Conservation (phyloP, 2,329 filamentous ascomycete species). For the Neurospora sp. region DNA sequence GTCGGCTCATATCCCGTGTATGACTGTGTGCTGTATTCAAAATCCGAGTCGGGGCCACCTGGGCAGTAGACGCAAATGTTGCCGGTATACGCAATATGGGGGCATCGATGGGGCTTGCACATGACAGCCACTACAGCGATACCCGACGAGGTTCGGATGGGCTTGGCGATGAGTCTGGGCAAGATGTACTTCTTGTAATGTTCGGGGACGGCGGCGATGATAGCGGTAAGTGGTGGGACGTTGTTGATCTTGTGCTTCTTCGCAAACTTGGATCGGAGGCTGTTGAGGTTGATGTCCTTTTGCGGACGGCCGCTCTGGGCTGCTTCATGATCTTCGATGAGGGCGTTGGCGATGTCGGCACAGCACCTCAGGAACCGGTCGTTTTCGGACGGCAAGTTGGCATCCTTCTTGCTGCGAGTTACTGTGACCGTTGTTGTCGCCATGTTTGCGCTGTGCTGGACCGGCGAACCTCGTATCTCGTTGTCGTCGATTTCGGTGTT, state of each 20-base stretch:
- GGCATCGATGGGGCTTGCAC: slow-evolving; percentile 97
- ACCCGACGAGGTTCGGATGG: slow-evolving; percentile 88
- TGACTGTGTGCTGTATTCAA: slow-evolving; percentile 97
- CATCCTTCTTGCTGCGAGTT: slow-evolving; percentile 63
- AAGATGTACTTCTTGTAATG: slow-evolving; percentile 99
- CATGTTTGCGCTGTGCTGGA: slow-evolving; percentile 12
- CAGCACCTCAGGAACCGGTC: slow-evolving; percentile 91
- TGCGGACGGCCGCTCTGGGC: slow-evolving; percentile 63
- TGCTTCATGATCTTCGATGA: slow-evolving; percentile 90
- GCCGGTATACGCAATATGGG: slow-evolving; percentile 95
- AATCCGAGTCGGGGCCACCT: slow-evolving; percentile 93
- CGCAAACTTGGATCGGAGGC: slow-evolving; percentile 72
- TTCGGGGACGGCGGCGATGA: slow-evolving; percentile 97
- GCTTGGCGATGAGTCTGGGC: slow-evolving; percentile 92
- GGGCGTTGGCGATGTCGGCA: slow-evolving; percentile 84
- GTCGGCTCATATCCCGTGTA: slow-evolving; percentile 98
- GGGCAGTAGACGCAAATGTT: slow-evolving; percentile 99
- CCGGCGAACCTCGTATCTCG: background rate
- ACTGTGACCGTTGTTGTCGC: slow-evolving; percentile 37
- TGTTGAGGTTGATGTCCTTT: slow-evolving; percentile 89
- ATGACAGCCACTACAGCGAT: slow-evolving; percentile 98
- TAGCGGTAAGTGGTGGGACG: slow-evolving; percentile 86
- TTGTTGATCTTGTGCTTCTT: slow-evolving; percentile 87
- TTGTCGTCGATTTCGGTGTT: background rate
- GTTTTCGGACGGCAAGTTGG: slow-evolving; percentile 79